Percentiles rank a stretch among this genome's conserved stretches.
phyloP scores from a whole-genome alignment of 179 eudicot genomes.

The Drosera spatulata region DNA sequence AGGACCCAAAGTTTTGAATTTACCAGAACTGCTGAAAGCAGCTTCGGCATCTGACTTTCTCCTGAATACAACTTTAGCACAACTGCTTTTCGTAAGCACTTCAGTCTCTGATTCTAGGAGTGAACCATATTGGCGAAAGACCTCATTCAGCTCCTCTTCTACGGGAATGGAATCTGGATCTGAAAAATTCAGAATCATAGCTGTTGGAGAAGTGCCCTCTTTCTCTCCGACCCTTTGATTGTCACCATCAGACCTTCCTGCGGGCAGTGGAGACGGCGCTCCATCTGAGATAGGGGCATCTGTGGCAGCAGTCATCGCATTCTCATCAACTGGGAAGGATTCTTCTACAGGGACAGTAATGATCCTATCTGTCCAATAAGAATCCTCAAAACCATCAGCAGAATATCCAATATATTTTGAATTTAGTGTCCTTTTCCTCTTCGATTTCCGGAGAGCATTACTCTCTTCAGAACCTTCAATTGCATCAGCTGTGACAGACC shows the following conservation, averaged over 20 bases:
- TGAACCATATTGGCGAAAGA: conserved; percentile 47
- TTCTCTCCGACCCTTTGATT: not conserved
- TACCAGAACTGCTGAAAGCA: too few relatives aligned
- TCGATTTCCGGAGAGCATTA: conserved; percentile 5
- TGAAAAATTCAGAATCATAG: conserved; percentile 48
- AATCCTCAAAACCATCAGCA: conserved; percentile 26
- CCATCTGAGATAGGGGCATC: conserved; percentile 1
- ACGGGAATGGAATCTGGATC: conserved; percentile 48
- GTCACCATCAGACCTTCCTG: too few relatives aligned
- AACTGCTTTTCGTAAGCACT: too few relatives aligned
- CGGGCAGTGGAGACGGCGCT: not conserved
- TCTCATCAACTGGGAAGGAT: not conserved
- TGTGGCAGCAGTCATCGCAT: conserved; percentile 2
- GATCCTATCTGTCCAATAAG: conserved; percentile 29
- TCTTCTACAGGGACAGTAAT: conserved; percentile 15
- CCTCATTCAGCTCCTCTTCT: conserved; percentile 28
- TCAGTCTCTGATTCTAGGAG: conserved; percentile 36
- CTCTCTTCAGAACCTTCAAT: not conserved
- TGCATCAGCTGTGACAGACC: conserved; percentile 5
- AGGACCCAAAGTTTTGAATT: too few relatives aligned
- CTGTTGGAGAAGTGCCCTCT: conserved; percentile 17
- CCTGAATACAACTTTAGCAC: too few relatives aligned
- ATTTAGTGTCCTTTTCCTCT: conserved; percentile 8
- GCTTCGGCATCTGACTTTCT: too few relatives aligned
- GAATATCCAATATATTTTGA: not conserved